Evolutionary conservation across 345 rosid genomes (phyloP), one percentile per base, ranked within the genome.

Genomic region (Sisymbrium irio): DNA sequence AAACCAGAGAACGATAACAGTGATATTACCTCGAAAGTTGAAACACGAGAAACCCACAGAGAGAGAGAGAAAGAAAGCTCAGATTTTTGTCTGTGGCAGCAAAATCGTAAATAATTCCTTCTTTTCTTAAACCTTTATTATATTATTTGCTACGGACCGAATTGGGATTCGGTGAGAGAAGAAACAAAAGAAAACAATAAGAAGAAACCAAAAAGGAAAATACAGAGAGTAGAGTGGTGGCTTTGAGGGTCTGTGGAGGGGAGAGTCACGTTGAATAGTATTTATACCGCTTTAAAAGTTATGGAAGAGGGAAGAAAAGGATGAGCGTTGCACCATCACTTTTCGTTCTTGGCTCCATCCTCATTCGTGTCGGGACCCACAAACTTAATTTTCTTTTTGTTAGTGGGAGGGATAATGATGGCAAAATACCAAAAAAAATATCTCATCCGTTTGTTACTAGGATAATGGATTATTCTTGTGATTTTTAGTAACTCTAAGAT

Each of bases 1-100:
- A n/a, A 20, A 19, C 55, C 28, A 32, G 37, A 72, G 20, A 12
- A 3, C 32, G 14, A 41, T 4, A 17, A 17, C 51, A 30, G 55
- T 33, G 44, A 11, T n/a, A 25, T 61, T 49, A 49, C 72, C 78
- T 37, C 27, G 42, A 58, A 66, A 42, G 64, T 14, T 33, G 56
- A 57, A 28, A n/a, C 40, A 69, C 41, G 11, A 42, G 33, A 40
- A 5, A 36, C 1, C 45, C 3, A 54, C 3, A 54, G 25, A 22
- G 25, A 32, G 35, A 69, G 55, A 61, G 51, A 62, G 42, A 59
- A 36, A 50, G 53, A 4, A 28, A 5, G 11, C 46, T 37, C 40
- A 13, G 6, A 13, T 12, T 7, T 20, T 59, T 12, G 7, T 49
- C 0, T 27, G 60, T 60, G 41, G n/a, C 9, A 2, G 64, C 56